Evolutionary conservation across 352 stramenopile genomes (phyloP), one percentile per base, ranked within the genome.

Genomic region (Globisporangium nodosum): DNA sequence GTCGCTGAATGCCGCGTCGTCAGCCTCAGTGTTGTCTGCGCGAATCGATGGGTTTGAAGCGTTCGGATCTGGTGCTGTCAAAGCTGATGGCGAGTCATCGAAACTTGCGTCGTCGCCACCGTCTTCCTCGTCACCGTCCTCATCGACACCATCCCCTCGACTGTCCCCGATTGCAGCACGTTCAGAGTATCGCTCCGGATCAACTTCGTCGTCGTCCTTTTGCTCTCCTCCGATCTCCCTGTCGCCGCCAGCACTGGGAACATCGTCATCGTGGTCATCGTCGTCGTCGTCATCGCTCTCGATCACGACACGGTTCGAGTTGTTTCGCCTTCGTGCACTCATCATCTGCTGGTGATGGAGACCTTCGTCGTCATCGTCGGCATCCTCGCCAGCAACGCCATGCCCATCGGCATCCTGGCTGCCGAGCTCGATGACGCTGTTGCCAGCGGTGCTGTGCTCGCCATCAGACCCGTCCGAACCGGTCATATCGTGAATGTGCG

Each of bases 291-390:
- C 50, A 18, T 43, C 47, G 27, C 47, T 51, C 27, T 75, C 61
- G n/a, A 64, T 21, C 7, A 66, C 49, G 21, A 68, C 40, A 21
- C 54, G 61, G 40, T 50, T 50, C 35, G 45, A 16, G 15, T 52
- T 57, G 30, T 47, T 63, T n/a, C 60, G 54, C 27, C 48, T 51
- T 21, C 40, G 54, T 13, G 39, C 31, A 48, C 5, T 47, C 43
- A 7, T 0, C 18, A 20, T 33, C 13, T 61, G 39, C 35, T 40
- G 35, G 35, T 40, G 35, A 3, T 15, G 9, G 12, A 13, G 2
- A 27, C 9, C 20, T 6, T 5, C 27, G 5, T 52, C 33, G 20
- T 65, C 43, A 7, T 40, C 52, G n/a, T 55, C 58, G 4, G 58
- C 51, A 20, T 52, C 37, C 4, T 57, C 49, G 15, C 20, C 30